Conservation (phyloP, 352 stramenopile genomes). For the Pythium myriotylum region DNA sequence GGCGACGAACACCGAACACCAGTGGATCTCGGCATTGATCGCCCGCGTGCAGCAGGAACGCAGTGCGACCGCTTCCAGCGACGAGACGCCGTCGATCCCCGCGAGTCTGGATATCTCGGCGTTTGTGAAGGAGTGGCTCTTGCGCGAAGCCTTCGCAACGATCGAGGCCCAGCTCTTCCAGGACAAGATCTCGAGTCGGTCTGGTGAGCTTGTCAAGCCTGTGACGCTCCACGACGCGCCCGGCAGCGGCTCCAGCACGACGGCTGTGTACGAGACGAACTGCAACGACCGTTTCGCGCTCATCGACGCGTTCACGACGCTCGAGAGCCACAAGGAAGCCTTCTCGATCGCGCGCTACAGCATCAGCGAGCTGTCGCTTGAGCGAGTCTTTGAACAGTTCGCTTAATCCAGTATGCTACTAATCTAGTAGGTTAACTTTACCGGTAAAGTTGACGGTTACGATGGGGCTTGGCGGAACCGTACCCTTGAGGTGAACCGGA, state of each 20-base stretch:
- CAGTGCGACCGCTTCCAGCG: background rate
- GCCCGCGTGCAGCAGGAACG: slow-evolving; percentile 44
- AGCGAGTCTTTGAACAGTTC: slow-evolving; percentile 94
- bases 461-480: slow-evolving; percentile 10
- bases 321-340: slow-evolving; percentile 76
- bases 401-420: slow-evolving; percentile 38
- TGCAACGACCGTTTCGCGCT: slow-evolving; percentile 73
- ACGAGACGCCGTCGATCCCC: background rate
- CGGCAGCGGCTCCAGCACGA: slow-evolving; percentile 60
- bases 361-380: slow-evolving; percentile 90
- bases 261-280: slow-evolving; percentile 64
- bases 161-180: slow-evolving; percentile 63
- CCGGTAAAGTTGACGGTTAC: slow-evolving; percentile 24
- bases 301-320: slow-evolving; percentile 67
- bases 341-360: slow-evolving; percentile 90
- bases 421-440: slow-evolving; percentile 7
- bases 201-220: slow-evolving; percentile 44
- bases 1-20: slow-evolving; percentile 31
- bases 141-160: slow-evolving; percentile 63
- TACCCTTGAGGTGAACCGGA: slow-evolving; percentile 13
- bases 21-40: slow-evolving; percentile 49
- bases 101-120: slow-evolving; percentile 45
- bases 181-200: slow-evolving; percentile 42
- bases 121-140: slow-evolving; percentile 80
- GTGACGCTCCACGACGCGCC: slow-evolving; percentile 51